A percentile compares a stretch with the other conserved stretches of the same genome.
These are phyloP conservation scores for Sporopachydermia cereana DNA, from an alignment of 1,139 yeast genomes.

Conservation along the genomic window DNA sequence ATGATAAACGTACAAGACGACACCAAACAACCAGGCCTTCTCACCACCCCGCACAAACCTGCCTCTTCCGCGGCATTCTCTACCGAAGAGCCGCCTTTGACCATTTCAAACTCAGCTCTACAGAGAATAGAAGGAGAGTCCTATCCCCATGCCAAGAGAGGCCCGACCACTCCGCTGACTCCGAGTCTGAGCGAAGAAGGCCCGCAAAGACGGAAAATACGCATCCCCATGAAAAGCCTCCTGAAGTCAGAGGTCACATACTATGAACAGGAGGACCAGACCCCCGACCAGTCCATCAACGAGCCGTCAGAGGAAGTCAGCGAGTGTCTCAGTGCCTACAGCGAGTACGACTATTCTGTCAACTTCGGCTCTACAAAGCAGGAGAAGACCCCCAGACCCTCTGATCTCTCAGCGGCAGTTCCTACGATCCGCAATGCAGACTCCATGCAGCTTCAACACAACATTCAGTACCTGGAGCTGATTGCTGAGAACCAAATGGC, in stretches of 20 bases:
- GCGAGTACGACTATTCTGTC: conserved; percentile 4
- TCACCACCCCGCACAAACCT: too few relatives aligned
- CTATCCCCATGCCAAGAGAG: not conserved
- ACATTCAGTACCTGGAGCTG: conserved; percentile 1
- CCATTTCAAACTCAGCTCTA: not conserved
- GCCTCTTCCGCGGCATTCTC: too few relatives aligned
- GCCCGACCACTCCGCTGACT: not conserved
- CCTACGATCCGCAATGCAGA: not conserved
- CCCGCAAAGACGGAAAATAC: not conserved
- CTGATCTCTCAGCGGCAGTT: not conserved
- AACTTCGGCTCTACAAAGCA: not conserved
- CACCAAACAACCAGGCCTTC: too few relatives aligned
- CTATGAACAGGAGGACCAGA: not conserved
- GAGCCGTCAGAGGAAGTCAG: not conserved
- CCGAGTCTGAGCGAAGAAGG: conserved; percentile 5
- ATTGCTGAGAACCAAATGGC: conserved; percentile 4
- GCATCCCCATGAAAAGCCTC: conserved; percentile 2
- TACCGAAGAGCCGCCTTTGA: too few relatives aligned
- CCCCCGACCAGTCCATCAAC: not conserved
- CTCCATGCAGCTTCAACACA: not conserved
- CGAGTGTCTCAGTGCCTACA: not conserved
- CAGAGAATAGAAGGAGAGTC: not conserved
- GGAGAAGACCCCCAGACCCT: not conserved
- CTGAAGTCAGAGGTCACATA: not conserved
- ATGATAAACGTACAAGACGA: too few relatives aligned